Conservation (phyloP, 768 basidiomycete species). For the Mycena crocata region DNA sequence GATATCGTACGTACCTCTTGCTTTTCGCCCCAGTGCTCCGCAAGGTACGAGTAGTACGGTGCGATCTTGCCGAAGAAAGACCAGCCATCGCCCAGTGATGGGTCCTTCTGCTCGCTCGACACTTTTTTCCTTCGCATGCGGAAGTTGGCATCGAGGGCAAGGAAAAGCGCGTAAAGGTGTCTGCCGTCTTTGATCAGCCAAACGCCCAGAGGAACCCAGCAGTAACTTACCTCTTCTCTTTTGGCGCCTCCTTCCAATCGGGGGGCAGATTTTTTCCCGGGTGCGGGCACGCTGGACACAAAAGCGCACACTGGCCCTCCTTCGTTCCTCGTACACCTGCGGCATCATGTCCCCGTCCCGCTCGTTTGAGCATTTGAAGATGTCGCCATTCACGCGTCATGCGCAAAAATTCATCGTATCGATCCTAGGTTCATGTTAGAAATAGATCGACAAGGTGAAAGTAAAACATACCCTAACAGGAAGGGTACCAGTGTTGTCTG, state of each 20-base stretch:
- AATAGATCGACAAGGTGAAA: too few relatives aligned
- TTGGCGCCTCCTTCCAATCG: background rate
- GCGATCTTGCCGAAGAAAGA: slow-evolving; percentile 25
- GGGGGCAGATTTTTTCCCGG: background rate
- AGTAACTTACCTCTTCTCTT: background rate
- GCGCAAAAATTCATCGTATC: slow-evolving; percentile 34
- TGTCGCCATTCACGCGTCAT: slow-evolving; percentile 32
- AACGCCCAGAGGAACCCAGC: background rate
- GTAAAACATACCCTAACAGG: too few relatives aligned
- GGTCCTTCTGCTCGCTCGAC: slow-evolving; percentile 23
- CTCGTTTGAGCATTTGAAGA: slow-evolving; percentile 37
- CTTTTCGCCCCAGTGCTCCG: background rate
- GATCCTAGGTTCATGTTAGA: too few relatives aligned
- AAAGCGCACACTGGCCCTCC: background rate
- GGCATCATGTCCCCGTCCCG: slow-evolving; percentile 18
- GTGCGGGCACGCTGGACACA: background rate
- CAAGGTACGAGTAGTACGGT: background rate
- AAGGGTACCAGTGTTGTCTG: background rate
- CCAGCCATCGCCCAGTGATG: slow-evolving; percentile 30
- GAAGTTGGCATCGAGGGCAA: background rate
- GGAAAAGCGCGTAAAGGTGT: background rate
- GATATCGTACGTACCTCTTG: background rate
- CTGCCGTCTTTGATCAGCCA: background rate
- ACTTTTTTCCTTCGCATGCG: background rate
- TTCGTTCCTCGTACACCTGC: background rate